Conservation (phyloP, 1,284 basidiomycete species). For the Lignosus rhinocerotis region DNA sequence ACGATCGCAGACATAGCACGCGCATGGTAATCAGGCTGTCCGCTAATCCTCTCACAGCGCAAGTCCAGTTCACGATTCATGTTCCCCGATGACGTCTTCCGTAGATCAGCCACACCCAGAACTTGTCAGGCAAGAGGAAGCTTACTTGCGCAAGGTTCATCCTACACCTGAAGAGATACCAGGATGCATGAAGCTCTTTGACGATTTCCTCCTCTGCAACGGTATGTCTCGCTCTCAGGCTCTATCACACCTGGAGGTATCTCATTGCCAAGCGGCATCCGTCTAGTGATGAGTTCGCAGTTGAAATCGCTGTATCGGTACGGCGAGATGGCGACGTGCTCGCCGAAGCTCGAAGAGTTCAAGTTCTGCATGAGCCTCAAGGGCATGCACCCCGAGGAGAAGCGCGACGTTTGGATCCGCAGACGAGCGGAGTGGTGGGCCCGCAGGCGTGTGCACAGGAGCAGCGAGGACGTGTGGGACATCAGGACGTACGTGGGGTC, state of each 20-base stretch:
- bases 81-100: background rate
- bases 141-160: slow-evolving; percentile 59
- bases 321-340: slow-evolving; percentile 79
- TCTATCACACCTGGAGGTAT: background rate
- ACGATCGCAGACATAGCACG: too few relatives aligned
- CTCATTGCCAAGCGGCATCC: too few relatives aligned
- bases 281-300: slow-evolving; percentile 76
- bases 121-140: slow-evolving; percentile 62
- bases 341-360: slow-evolving; percentile 85
- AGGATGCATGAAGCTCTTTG: slow-evolving; percentile 75
- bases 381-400: slow-evolving; percentile 73
- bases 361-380: slow-evolving; percentile 94
- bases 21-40: too few relatives aligned
- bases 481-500: slow-evolving; percentile 63
- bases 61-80: background rate
- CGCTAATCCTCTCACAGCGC: too few relatives aligned
- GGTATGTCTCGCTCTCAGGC: slow-evolving; percentile 41
- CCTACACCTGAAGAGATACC: slow-evolving; percentile 81
- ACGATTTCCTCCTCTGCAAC: slow-evolving; percentile 79
- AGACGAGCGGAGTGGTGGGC: slow-evolving; percentile 94
- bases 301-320: slow-evolving; percentile 86
- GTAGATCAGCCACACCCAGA: slow-evolving; percentile 9
- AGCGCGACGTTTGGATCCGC: slow-evolving; percentile 81
- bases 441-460: slow-evolving; percentile 65
- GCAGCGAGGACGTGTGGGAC: slow-evolving; percentile 95